Evolutionary conservation across 2,329 filamentous ascomycete species (phyloP).

Genomic region (Xylariaceae sp.): DNA sequence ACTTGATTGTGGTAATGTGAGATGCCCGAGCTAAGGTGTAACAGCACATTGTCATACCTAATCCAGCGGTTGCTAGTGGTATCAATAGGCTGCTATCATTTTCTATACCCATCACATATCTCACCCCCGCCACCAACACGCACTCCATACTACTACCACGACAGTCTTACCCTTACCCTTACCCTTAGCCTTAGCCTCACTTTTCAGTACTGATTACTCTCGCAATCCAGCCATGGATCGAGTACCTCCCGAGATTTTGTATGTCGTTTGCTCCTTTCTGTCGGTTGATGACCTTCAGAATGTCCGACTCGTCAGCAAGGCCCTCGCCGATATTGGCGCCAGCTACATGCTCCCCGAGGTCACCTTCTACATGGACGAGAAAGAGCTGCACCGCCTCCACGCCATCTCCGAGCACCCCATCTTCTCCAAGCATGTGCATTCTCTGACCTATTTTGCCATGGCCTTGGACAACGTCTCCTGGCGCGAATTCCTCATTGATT

Average conservation of each 20-base stretch:
- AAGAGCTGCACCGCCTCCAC: constrained; percentile 23
- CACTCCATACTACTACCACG: too few relatives aligned
- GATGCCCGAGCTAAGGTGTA: too few relatives aligned
- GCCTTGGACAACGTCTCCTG: constrained; percentile 17
- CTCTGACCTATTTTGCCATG: constrained; percentile 23
- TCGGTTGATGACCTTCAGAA: constrained; percentile 21
- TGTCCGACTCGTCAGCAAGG: constrained; percentile 24
- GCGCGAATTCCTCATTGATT: constrained; percentile 13
- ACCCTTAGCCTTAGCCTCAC: too few relatives aligned
- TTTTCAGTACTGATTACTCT: too few relatives aligned
- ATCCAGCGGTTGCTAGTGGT: too few relatives aligned
- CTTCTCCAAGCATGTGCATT: constrained; percentile 23
- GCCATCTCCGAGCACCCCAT: constrained; percentile 24
- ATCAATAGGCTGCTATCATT: too few relatives aligned
- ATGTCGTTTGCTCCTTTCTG: constrained; percentile 26
- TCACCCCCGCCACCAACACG: too few relatives aligned
- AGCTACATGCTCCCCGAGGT: constrained; percentile 40
- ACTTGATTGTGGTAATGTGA: too few relatives aligned
- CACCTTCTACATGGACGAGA: constrained; percentile 24
- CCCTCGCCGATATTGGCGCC: constrained; percentile 24
- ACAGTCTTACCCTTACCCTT: too few relatives aligned
- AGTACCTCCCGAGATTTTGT: constrained; percentile 24
- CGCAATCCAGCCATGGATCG: constrained; percentile 20
- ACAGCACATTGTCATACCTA: too few relatives aligned
- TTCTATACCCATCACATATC: too few relatives aligned